Percentiles rank a stretch among this genome's conserved stretches.
These are phyloP conservation scores for Capsicum rhomboideum DNA, from an alignment of 257 asterid species.

Conservation along the genomic window DNA sequence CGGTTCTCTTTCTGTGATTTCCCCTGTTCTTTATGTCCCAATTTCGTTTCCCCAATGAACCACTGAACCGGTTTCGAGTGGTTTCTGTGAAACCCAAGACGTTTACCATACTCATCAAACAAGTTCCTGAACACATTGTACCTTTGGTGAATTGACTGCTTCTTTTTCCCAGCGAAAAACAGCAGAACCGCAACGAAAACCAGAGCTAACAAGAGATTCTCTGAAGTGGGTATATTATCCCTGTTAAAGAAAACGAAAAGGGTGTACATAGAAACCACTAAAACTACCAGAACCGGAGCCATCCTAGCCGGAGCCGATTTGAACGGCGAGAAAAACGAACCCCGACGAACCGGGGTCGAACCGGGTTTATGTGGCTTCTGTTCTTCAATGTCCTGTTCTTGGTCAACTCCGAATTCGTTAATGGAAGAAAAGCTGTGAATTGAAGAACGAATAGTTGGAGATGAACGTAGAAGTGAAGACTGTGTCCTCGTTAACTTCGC, in stretches of 20 bases:
- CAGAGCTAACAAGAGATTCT: conserved; percentile 46
- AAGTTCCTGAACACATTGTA: conserved; percentile 25
- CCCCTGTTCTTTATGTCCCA: background rate
- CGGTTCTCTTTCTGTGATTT: background rate
- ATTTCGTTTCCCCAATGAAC: conserved; percentile 66
- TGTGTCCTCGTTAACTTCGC: conserved; percentile 75
- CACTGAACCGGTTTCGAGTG: conserved; percentile 66
- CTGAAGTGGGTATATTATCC: conserved; percentile 48
- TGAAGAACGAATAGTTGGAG: conserved; percentile 76
- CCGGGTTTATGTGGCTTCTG: conserved; percentile 77
- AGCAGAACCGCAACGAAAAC: conserved; percentile 53
- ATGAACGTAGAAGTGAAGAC: conserved; percentile 88
- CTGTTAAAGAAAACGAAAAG: conserved; percentile 43
- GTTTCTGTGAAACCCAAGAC: conserved; percentile 28
- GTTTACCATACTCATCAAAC: conserved; percentile 25
- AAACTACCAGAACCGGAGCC: conserved; percentile 36
- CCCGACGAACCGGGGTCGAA: conserved; percentile 10
- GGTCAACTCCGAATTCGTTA: conserved; percentile 39
- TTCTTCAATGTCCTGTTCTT: conserved; percentile 66
- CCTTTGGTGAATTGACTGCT: conserved; percentile 25
- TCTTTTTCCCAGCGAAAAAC: conserved; percentile 39
- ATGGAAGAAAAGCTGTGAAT: conserved; percentile 71
- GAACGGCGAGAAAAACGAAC: conserved; percentile 2
- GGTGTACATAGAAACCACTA: conserved; percentile 38
- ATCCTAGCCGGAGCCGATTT: conserved; percentile 4